phyloP scores from a whole-genome alignment of 257 asterid genomes.

The Solanum virginianum region DNA sequence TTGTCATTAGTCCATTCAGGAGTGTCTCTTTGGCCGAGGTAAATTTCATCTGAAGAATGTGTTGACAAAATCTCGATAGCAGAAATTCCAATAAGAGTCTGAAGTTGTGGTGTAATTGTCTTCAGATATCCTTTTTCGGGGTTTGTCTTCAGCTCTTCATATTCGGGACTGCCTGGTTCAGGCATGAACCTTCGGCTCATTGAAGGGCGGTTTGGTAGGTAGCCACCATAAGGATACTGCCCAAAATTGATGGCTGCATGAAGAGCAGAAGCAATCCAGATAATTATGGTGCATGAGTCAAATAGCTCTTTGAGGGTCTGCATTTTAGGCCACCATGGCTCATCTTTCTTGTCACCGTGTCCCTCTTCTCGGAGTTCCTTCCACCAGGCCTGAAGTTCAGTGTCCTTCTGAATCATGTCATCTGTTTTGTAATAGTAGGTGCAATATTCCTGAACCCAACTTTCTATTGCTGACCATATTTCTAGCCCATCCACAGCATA shows the following conservation, averaged over 20 bases:
- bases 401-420: slow-evolving; percentile 31
- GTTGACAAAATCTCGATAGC: slow-evolving; percentile 55
- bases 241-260: slow-evolving; percentile 77
- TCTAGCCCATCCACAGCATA: slow-evolving; percentile 82
- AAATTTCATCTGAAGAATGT: slow-evolving; percentile 67
- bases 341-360: slow-evolving; percentile 59
- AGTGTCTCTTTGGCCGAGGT: slow-evolving; percentile 53
- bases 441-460: slow-evolving; percentile 74
- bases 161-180: slow-evolving; percentile 38
- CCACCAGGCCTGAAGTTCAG: slow-evolving; percentile 83
- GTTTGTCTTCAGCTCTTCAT: slow-evolving; percentile 39
- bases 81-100: slow-evolving; percentile 48
- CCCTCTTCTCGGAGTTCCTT: slow-evolving; percentile 60
- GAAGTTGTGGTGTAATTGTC: slow-evolving; percentile 53
- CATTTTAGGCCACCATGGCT: slow-evolving; percentile 79
- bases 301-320: slow-evolving; percentile 42
- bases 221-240: slow-evolving; percentile 68
- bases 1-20: slow-evolving; percentile 52
- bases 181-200: slow-evolving; percentile 69
- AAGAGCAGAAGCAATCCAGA: slow-evolving; percentile 85
- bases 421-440: slow-evolving; percentile 46
- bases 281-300: slow-evolving; percentile 58
- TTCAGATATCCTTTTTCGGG: slow-evolving; percentile 53
- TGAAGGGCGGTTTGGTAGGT: slow-evolving; percentile 60
- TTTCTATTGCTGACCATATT: slow-evolving; percentile 66